Conservation (phyloP, 2,329 filamentous ascomycete genomes). For the Phialophora chinensis region DNA sequence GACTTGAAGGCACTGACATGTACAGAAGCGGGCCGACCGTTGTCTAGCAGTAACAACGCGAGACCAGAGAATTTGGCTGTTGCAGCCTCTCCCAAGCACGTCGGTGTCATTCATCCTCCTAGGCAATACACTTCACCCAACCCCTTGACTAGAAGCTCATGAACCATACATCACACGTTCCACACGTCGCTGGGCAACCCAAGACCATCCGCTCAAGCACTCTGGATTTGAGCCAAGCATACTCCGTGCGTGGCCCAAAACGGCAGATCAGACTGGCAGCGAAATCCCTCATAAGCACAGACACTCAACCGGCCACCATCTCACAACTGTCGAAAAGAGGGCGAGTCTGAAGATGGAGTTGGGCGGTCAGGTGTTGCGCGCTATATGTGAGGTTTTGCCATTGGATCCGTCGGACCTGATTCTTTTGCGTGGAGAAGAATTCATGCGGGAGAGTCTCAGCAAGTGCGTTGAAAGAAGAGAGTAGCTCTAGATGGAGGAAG, state of each 20-base stretch:
- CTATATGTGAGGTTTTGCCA: background rate
- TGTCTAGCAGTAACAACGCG: background rate
- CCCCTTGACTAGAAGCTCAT: background rate
- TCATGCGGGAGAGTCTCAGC: background rate
- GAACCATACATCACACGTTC: background rate
- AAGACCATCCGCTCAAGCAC: background rate
- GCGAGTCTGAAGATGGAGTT: background rate
- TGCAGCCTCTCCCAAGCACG: background rate
- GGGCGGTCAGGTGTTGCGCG: background rate
- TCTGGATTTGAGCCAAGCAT: background rate
- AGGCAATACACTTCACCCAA: background rate
- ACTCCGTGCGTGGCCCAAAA: background rate
- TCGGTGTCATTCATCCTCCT: background rate
- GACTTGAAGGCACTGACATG: background rate
- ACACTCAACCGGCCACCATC: background rate
- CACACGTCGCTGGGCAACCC: background rate
- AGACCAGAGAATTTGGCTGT: background rate
- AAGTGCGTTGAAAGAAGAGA: background rate
- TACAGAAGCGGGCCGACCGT: background rate
- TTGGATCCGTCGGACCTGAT: background rate
- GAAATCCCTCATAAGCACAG: background rate
- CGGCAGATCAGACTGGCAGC: background rate
- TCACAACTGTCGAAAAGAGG: background rate
- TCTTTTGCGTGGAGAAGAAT: background rate
- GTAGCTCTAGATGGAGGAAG: background rate